phyloP scores from a whole-genome alignment of 108 stramenopile genomes.

The Schizochytrium sp. region DNA sequence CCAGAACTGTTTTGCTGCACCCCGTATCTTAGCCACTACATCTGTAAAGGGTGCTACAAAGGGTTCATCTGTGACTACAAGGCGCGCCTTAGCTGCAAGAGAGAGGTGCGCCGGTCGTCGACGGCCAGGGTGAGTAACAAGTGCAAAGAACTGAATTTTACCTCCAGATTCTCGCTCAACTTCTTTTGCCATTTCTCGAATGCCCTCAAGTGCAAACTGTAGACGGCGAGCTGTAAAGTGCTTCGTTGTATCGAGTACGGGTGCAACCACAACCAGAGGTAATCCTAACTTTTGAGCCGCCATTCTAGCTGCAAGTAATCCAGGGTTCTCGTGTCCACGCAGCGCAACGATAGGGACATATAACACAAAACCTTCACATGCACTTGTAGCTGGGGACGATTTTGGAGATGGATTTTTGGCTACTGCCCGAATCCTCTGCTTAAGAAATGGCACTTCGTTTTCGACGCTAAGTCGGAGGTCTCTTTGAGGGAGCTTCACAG shows the following conservation, averaged over 20 bases:
- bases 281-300: neutral
- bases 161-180: neutral
- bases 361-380: neutral
- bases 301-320: neutral
- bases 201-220: neutral
- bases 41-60: conserved; percentile 5
- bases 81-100: conserved; percentile 22
- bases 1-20: neutral
- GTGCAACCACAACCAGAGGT: conserved; percentile 16
- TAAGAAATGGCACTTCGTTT: too few relatives aligned
- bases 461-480: too few relatives aligned
- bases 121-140: neutral
- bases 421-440: too few relatives aligned
- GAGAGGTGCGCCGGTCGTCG: conserved; percentile 25
- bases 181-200: neutral
- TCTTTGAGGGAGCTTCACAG: too few relatives aligned
- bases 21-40: neutral
- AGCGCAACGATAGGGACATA: neutral
- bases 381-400: too few relatives aligned
- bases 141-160: neutral
- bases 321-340: conserved; percentile 24
- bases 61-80: neutral
- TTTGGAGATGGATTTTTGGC: too few relatives aligned
- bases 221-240: conserved; percentile 21
- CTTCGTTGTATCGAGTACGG: neutral